A percentile compares a stretch with the other conserved stretches of the same genome.
phyloP scores from a whole-genome alignment of 2,329 filamentous ascomycete genomes.

The Colletotrichum coccodes region DNA sequence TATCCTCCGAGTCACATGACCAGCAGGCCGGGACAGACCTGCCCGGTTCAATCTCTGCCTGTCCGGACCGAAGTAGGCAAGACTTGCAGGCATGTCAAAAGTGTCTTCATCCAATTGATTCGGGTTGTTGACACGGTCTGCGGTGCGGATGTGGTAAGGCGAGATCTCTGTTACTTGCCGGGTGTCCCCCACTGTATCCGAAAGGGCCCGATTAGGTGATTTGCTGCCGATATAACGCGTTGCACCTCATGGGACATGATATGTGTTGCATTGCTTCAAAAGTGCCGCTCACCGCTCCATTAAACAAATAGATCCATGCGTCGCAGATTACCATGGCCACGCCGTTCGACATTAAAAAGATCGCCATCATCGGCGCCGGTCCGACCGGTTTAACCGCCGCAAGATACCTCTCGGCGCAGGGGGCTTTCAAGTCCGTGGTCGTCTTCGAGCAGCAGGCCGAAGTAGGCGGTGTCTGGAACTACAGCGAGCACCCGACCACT shows the following conservation, averaged over 20 bases:
- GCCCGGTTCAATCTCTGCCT: not conserved
- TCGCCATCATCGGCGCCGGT: conserved; percentile 87
- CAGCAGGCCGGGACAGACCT: not conserved
- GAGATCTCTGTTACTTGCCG: conserved; percentile 4
- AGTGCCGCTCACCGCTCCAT: not conserved
- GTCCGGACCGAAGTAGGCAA: conserved; percentile 17
- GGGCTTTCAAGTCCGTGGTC: conserved; percentile 73
- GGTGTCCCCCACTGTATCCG: conserved; percentile 22
- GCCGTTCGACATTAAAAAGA: conserved; percentile 62
- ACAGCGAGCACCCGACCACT: conserved; percentile 63
- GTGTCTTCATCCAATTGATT: conserved; percentile 3
- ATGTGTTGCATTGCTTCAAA: conserved; percentile 3
- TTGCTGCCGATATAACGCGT: conserved; percentile 30
- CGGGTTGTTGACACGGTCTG: not conserved
- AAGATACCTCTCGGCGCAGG: conserved; percentile 81
- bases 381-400: conserved; percentile 82
- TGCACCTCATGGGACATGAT: conserved; percentile 4
- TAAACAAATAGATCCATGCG: not conserved
- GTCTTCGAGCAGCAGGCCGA: conserved; percentile 84
- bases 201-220: conserved; percentile 29
- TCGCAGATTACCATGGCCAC: conserved; percentile 4
- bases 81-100: not conserved
- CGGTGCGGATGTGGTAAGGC: not conserved
- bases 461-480: conserved; percentile 89
- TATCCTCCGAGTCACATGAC: conserved; percentile 3